phyloP scores from a whole-genome alignment of 768 basidiomycete genomes.

The Russula ochroleuca region DNA sequence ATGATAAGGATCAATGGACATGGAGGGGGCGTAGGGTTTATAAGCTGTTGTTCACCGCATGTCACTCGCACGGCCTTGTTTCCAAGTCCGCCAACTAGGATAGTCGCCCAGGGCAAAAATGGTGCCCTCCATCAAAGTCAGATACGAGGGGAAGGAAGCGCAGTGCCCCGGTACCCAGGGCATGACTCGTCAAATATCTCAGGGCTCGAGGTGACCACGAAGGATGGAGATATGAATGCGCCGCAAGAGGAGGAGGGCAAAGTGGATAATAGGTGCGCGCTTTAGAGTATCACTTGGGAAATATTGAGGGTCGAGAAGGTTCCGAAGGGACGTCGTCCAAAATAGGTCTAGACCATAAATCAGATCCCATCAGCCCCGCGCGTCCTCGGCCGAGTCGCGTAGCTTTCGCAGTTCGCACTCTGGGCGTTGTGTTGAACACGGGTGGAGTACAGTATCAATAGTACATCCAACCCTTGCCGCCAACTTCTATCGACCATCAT shows the following conservation, averaged over 20 bases:
- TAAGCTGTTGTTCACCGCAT: not conserved
- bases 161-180: not conserved
- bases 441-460: too few relatives aligned
- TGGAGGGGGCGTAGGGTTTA: conserved; percentile 1
- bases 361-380: not conserved
- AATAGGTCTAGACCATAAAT: too few relatives aligned
- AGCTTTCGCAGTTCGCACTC: too few relatives aligned
- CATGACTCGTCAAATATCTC: not conserved
- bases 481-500: too few relatives aligned
- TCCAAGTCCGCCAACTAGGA: conserved; percentile 20
- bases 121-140: not conserved
- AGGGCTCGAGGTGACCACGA: not conserved
- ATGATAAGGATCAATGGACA: conserved; percentile 8
- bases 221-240: not conserved
- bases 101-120: conserved; percentile 2
- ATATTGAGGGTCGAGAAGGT: not conserved
- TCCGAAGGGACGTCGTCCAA: not conserved
- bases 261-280: not conserved
- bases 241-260: not conserved
- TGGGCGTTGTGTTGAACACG: too few relatives aligned
- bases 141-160: not conserved
- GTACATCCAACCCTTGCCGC: too few relatives aligned
- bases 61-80: conserved; percentile 14
- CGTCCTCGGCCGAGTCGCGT: not conserved
- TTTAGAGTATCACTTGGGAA: not conserved